A percentile compares a stretch with the other conserved stretches of the same genome.
Evolutionary conservation across 176 grass and related monocot species (phyloP).

Genomic region (Oryza glaberrima): DNA sequence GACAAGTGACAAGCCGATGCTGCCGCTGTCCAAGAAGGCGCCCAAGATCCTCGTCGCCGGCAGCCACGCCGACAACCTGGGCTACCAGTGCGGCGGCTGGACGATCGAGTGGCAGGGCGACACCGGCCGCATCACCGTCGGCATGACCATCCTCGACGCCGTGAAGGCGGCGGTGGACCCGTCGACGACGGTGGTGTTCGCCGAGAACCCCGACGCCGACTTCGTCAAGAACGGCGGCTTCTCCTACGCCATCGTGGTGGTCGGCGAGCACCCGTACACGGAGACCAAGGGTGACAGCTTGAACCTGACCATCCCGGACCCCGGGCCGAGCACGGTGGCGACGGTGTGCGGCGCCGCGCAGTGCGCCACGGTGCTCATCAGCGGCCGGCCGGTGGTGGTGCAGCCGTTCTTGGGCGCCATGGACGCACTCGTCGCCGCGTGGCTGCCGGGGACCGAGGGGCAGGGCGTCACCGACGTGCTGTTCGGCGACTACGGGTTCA

Average conservation of each 20-base stretch:
- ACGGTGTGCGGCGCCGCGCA: constrained; percentile 58
- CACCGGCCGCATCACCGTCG: constrained; percentile 64
- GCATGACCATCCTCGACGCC: constrained; percentile 89
- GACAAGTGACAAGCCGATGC: constrained; percentile 43
- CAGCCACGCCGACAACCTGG: constrained; percentile 87
- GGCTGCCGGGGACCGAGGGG: constrained; percentile 86
- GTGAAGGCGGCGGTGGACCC: constrained; percentile 79
- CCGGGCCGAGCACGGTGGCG: constrained; percentile 69
- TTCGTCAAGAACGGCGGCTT: constrained; percentile 75
- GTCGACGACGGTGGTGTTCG: constrained; percentile 68
- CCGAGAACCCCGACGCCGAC: constrained; percentile 75
- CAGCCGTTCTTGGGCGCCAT: constrained; percentile 58
- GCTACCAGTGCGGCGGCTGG: constrained; percentile 98
- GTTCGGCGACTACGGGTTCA: constrained; percentile 91
- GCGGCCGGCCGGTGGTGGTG: constrained; percentile 86
- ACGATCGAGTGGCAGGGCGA: constrained; percentile 91
- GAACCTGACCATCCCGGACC: constrained; percentile 94
- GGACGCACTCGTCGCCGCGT: constrained; percentile 80
- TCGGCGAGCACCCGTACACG: constrained; percentile 85
- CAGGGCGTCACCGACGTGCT: constrained; percentile 87
- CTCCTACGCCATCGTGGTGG: constrained; percentile 80
- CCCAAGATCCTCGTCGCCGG: constrained; percentile 89
- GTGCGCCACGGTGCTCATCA: constrained; percentile 75
- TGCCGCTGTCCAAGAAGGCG: constrained; percentile 89
- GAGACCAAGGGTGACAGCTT: constrained; percentile 86